Evolutionary conservation across 805 yeast genomes (phyloP), one percentile per base, ranked within the genome.

Genomic region (Saturnispora diversa): DNA sequence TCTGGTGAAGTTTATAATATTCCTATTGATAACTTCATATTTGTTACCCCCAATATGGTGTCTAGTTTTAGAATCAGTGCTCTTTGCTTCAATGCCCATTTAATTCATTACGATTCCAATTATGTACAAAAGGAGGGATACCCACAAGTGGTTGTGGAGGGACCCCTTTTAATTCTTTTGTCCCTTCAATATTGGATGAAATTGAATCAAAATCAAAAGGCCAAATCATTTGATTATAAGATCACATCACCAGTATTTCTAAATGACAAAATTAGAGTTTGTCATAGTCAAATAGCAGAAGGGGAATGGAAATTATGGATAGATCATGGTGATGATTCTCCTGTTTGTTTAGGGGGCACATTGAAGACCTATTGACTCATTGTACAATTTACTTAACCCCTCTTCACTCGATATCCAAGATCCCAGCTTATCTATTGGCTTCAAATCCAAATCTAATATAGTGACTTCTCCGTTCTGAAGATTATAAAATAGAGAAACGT

Each of bases 51-150:
- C 31, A 53, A 72, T 5, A 59, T 62, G 40, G 53, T 65, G 6
- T 66, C 74, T 29, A 64, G 77, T 26, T 69, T 77, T 48, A 63
- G 85, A 46, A 84, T 77, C 60, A 78, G 90, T 33, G 80, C 84
- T 10, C 57, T 92, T 39, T 79, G 92, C 1, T 79, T 78, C 62
- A 90, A 90, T 56, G 69, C 94, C 3, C 98, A 90, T 59, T 70
- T 72, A 43, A 84, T 90, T 29, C 98, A 90, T 60, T 79, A 77
- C 57, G 84, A 84, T 53, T 55, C 58, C 5, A 47, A 48, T 1
- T 84, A 84, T 55, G 69, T 85, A 6, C 49, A 40, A 3, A 42
- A 54, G 2, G 97, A 90, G 52, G 67, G 72, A 1, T 73, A 85
- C 37, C 77, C 80, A 0, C 64, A 66, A 26, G 57, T 79, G 0